phyloP scores from a whole-genome alignment of 345 rosid species.

The Microcos paniculata region DNA sequence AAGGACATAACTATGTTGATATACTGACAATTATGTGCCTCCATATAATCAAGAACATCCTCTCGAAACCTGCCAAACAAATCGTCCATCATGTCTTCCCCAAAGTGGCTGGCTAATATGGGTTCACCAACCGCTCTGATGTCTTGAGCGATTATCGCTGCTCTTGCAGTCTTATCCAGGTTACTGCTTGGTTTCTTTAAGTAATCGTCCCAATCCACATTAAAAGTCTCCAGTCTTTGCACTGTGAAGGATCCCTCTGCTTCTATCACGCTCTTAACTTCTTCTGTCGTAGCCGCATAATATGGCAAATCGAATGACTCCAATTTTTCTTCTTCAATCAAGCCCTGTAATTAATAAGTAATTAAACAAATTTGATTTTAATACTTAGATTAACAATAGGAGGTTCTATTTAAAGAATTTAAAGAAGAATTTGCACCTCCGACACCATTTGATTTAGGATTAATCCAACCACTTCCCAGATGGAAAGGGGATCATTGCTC shows the following conservation, averaged over 20 bases:
- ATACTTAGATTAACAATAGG: not conserved
- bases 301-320: constrained; percentile 15
- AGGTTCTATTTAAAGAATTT: not conserved
- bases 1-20: constrained; percentile 9
- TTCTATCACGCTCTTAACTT: constrained; percentile 6
- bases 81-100: constrained; percentile 12
- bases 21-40: not conserved
- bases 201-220: constrained; percentile 13
- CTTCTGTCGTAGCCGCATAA: constrained; percentile 11
- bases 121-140: constrained; percentile 15
- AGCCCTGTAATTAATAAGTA: not conserved
- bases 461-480: constrained; percentile 21
- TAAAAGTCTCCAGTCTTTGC: not conserved
- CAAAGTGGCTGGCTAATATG: constrained; percentile 10
- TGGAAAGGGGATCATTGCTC: constrained; percentile 1
- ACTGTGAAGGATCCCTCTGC: constrained; percentile 10
- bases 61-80: constrained; percentile 7
- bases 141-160: not conserved
- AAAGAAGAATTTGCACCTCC: constrained; percentile 25
- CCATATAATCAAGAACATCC: not conserved
- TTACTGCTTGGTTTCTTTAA: not conserved
- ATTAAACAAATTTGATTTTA: not conserved
- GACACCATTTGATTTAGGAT: constrained; percentile 25
- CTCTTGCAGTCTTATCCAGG: not conserved
- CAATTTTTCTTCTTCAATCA: constrained; percentile 16